Evolutionary conservation across 2,329 filamentous ascomycete species (phyloP), one percentile per base, ranked within the genome.

Genomic region (Claviceps cyperi): DNA sequence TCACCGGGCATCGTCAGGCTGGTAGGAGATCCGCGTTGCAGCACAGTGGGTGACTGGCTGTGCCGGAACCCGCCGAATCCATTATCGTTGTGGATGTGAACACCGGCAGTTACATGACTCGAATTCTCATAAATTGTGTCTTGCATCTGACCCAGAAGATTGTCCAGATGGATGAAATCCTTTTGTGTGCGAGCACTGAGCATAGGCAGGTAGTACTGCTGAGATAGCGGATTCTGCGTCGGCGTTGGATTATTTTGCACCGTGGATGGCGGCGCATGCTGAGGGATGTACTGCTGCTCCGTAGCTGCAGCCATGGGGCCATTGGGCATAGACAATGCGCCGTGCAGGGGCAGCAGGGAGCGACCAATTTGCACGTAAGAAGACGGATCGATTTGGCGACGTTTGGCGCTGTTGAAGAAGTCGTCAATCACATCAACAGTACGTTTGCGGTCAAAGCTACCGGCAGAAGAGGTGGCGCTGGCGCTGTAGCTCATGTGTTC

Each of bases 71-170:
- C 75, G 54, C 74, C 74, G 50, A 77, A 70, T 37, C 73, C 63
- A 59, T 84, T 82, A 62, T 88, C 83, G 46, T 85, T 80, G 47
- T 86, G 80, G 54, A 89, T 80, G 58, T 86, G 84, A 52, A 94
- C 78, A 51, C 86, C 85, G 43, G 84, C 83, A 2, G 87, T 86
- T 35, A 88, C 83, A 47, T 89, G 83, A 59, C 82, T 86, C 50
- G 89, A 83, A 65, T 84, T 94, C 69, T 97, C 92, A 64, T 97
- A 97, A 46, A 97, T 88, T 44, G 91, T 96, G 56, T 84, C 83
- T 69, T 96, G 90, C 75, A 97, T 91, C 69, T 96, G 88, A 69
- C 95, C 89, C 50, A 98, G 78, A 65, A 97, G 86, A 62, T 89
- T 85, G 65, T 97, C 92, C 61, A 97, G 90, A 64, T 94, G 89